Percentiles rank a stretch among this genome's conserved stretches.
Conservation (phyloP, 225 moss, liverwort and hornwort genomes). For the Physcomitrellopsis africana region DNA sequence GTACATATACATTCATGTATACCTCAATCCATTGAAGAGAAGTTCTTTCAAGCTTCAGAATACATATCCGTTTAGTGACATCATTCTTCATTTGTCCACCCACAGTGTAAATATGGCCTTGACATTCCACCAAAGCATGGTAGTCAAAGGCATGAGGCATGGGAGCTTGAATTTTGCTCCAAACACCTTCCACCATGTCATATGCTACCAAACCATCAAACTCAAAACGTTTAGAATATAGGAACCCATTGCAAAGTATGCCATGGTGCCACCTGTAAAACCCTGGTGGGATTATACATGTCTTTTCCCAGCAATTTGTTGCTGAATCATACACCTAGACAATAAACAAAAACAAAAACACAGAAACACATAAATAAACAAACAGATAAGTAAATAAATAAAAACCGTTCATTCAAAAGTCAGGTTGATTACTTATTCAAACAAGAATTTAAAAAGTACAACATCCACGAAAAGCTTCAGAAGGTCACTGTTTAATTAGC, state of each 20-base stretch:
- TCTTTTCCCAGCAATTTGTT: constrained; percentile 53
- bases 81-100: constrained; percentile 57
- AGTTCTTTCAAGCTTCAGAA: constrained; percentile 52
- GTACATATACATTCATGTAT: not conserved
- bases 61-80: constrained; percentile 56
- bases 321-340: constrained; percentile 53
- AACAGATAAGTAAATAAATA: too few species aligned
- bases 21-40: constrained; percentile 54
- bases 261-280: constrained; percentile 55
- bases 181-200: constrained; percentile 48
- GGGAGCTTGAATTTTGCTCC: constrained; percentile 68
- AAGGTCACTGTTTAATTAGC: too few species aligned
- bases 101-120: constrained; percentile 54
- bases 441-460: too few species aligned
- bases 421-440: too few species aligned
- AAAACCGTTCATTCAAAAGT: too few species aligned
- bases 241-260: constrained; percentile 55
- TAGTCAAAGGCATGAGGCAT: constrained; percentile 63
- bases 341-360: too few species aligned
- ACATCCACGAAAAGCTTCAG: too few species aligned
- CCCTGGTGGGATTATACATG: constrained; percentile 55
- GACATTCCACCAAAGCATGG: constrained; percentile 61
- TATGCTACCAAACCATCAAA: constrained; percentile 58
- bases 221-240: constrained; percentile 60
- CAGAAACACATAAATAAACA: too few species aligned